Evolutionary conservation across 306 rosid species (phyloP), one percentile per base, ranked within the genome.

Genomic region (Lathyrus sativus): DNA sequence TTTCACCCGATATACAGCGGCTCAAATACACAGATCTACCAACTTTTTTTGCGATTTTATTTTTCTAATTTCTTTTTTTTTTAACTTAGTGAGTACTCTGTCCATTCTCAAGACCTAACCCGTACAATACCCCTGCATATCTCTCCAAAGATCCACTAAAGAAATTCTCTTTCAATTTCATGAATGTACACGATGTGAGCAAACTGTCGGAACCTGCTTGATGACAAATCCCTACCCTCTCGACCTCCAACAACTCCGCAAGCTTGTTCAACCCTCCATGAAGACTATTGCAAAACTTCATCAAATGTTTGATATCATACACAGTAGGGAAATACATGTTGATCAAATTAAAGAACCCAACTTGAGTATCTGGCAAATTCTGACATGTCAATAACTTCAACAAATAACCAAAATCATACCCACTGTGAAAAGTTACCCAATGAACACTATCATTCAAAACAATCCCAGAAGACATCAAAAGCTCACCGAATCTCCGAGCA

Each of bases 71-170:
- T 72, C 67, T 63, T 63, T 39, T 11, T 14, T 2, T 13, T 37
- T 22, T 7, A 18, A 39, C 14, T 84, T 76, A 84, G 55, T 71
- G 72, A 45, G 45, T 0, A 70, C 42, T 72, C 54, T 64, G 77
- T 70, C 82, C 83, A 75, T 72, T 75, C 56, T 84, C 88, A 74
- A 78, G 75, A 61, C 88, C 88, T 75, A 84, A 79, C 3, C 88
- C 88, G 46, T 75, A 84, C 79, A 84, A 84, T 7, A 84, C 84
- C 62, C 88, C 88, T 4, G 84, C 83, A 78, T 84, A 84, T 61
- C 65, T 81, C 75, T 78, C 88, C 80, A 78, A 10, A 11, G 88
- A 84, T 45, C 84, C 88, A 71, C 79, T 81, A 76, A 81, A 84
- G 79, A 78, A 81, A 74, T 74, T 79, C 55, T 79, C 84, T 60